phyloP scores from a whole-genome alignment of 345 rosid species.

The Eucalyptus sp. region DNA sequence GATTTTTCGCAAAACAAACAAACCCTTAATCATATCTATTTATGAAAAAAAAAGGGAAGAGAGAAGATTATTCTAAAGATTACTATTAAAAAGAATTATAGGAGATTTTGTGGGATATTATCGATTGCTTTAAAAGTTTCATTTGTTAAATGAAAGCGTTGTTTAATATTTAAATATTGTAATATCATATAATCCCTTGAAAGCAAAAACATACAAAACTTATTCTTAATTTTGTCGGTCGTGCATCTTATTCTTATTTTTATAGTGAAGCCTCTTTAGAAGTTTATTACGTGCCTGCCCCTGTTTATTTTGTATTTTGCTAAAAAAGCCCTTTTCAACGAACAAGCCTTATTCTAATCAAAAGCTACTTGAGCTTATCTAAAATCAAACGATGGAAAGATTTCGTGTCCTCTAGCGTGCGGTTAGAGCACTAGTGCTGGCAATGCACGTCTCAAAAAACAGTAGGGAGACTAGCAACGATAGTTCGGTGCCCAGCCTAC shows the following conservation, averaged over 20 bases:
- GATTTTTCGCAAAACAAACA: neutral
- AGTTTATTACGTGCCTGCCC: neutral
- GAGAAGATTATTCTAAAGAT: neutral
- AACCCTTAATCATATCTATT: neutral
- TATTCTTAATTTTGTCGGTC: neutral
- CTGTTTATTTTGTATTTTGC: neutral
- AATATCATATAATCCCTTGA: neutral
- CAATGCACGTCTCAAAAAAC: no score
- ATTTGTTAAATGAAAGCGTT: fast-evolving
- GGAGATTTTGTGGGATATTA: neutral
- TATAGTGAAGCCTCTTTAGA: neutral
- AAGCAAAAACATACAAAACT: neutral
- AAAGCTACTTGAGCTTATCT: neutral
- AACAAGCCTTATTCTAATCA: neutral
- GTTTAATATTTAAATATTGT: neutral
- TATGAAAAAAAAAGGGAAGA: neutral
- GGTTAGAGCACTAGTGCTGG: no score
- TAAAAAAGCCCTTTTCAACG: neutral
- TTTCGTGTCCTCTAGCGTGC: neutral
- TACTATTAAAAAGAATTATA: neutral
- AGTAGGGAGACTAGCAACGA: no score
- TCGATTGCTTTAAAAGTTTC: neutral
- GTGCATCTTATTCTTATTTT: neutral
- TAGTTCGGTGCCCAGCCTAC: no score
- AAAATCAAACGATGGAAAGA: neutral